Conservation (phyloP, 2,329 filamentous ascomycete species). For the Phialophora verrucosa region DNA sequence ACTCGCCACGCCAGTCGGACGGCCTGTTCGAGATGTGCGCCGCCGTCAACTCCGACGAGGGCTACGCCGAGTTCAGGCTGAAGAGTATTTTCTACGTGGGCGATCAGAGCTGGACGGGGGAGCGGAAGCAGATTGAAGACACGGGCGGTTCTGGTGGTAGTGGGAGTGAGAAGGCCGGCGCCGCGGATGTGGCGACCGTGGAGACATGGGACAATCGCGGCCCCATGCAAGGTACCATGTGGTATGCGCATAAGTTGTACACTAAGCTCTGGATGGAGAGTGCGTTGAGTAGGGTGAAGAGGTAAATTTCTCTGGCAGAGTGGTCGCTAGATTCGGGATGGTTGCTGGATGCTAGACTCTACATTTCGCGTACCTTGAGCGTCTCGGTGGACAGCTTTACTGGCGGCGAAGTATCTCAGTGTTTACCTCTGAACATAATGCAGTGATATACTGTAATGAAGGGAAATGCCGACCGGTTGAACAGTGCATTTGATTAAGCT, state of each 20-base stretch:
- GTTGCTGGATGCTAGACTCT: neutral
- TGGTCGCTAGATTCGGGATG: too few species aligned
- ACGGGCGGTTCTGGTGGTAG: conserved; percentile 40
- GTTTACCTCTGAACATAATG: neutral
- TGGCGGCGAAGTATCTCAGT: neutral
- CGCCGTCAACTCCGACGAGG: conserved; percentile 62
- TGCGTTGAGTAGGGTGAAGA: conserved; percentile 46
- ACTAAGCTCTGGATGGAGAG: conserved; percentile 64
- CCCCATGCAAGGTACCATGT: conserved; percentile 39
- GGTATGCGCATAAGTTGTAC: conserved; percentile 61
- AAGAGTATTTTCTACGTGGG: conserved; percentile 67
- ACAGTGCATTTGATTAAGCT: neutral
- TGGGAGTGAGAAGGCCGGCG: conserved; percentile 47
- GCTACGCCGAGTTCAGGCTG: conserved; percentile 67
- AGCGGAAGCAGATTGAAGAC: neutral
- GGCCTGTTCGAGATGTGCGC: conserved; percentile 71
- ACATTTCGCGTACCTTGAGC: neutral
- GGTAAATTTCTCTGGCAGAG: conserved; percentile 4
- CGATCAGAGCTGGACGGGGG: conserved; percentile 8
- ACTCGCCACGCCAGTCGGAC: conserved; percentile 63
- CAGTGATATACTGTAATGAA: neutral
- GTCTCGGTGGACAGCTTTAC: neutral
- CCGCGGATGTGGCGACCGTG: neutral
- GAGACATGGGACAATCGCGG: conserved; percentile 43
- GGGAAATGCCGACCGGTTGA: neutral